These are phyloP conservation scores for Aspergillus sp. DNA, from an alignment of 2,329 filamentous ascomycete species.

Conservation along the genomic window DNA sequence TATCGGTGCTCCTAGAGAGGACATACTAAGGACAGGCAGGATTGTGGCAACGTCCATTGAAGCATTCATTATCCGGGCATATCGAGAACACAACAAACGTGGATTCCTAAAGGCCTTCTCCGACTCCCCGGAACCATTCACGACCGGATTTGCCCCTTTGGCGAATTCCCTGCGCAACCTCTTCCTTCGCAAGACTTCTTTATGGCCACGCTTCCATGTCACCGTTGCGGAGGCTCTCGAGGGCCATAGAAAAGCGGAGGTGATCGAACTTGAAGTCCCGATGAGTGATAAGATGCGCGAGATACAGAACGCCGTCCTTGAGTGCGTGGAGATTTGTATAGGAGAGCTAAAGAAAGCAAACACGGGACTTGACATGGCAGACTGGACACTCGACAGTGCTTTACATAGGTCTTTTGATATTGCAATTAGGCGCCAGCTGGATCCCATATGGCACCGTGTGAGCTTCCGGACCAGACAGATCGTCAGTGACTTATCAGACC, in stretches of 20 bases:
- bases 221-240: slow-evolving; percentile 87
- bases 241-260: slow-evolving; percentile 88
- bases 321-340: slow-evolving; percentile 94
- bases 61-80: slow-evolving; percentile 92
- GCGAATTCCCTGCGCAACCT: slow-evolving; percentile 89
- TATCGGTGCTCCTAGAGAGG: background rate
- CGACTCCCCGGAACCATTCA: slow-evolving; percentile 88
- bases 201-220: slow-evolving; percentile 94
- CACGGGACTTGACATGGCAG: slow-evolving; percentile 86
- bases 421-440: slow-evolving; percentile 82
- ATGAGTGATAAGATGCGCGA: slow-evolving; percentile 94
- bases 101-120: slow-evolving; percentile 97
- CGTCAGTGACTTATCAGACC: slow-evolving; percentile 80
- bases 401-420: slow-evolving; percentile 90
- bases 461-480: slow-evolving; percentile 96
- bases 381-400: slow-evolving; percentile 94
- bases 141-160: slow-evolving; percentile 82
- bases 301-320: slow-evolving; percentile 91
- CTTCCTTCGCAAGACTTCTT: slow-evolving; percentile 81
- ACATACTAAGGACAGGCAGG: slow-evolving; percentile 40
- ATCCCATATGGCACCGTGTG: slow-evolving; percentile 95
- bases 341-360: slow-evolving; percentile 91
- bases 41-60: slow-evolving; percentile 85
- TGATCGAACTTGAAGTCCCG: slow-evolving; percentile 92
- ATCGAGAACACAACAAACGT: slow-evolving; percentile 87